Evolutionary conservation across 257 asterid species (phyloP).

Genomic region (Solanum neorickii): DNA sequence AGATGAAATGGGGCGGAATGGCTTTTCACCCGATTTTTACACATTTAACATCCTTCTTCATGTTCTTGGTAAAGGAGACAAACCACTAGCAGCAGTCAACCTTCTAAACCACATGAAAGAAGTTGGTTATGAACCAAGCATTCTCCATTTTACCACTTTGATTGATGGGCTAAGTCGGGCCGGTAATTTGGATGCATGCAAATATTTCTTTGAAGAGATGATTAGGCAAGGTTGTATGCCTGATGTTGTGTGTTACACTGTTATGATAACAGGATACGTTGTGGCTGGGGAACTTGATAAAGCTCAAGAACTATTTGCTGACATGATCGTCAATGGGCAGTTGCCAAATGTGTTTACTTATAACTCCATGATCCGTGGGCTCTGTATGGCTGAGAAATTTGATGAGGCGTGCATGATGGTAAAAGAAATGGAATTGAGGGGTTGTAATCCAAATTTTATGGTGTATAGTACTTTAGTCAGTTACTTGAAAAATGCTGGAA

Average conservation of each 20-base stretch:
- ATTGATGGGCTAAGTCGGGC: slow-evolving; percentile 95
- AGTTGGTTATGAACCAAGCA: slow-evolving; percentile 52
- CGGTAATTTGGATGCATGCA: slow-evolving; percentile 77
- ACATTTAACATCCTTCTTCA: slow-evolving; percentile 83
- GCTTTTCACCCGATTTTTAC: slow-evolving; percentile 78
- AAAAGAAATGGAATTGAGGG: slow-evolving; percentile 79
- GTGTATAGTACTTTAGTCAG: slow-evolving; percentile 87
- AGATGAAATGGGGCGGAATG: slow-evolving; percentile 72
- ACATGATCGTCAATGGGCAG: slow-evolving; percentile 58
- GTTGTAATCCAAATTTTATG: slow-evolving; percentile 85
- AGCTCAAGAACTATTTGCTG: slow-evolving; percentile 54
- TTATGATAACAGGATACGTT: slow-evolving; percentile 77
- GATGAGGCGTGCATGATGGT: slow-evolving; percentile 76
- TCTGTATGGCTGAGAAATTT: slow-evolving; percentile 62
- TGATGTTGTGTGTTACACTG: slow-evolving; percentile 86
- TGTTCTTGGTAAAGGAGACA: slow-evolving; percentile 74
- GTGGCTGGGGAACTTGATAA: slow-evolving; percentile 58
- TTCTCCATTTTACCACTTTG: slow-evolving; percentile 81
- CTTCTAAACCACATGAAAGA: slow-evolving; percentile 92
- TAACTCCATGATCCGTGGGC: slow-evolving; percentile 90
- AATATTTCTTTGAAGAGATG: slow-evolving; percentile 72
- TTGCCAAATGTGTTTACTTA: slow-evolving; percentile 91
- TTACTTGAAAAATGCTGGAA: slow-evolving; percentile 72
- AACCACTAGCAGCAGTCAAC: slow-evolving; percentile 73
- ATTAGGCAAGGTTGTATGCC: slow-evolving; percentile 54